A percentile compares a stretch with the other conserved stretches of the same genome.
These are phyloP conservation scores for Acanthamoeba royreba DNA, from an alignment of 208 protist genomes.

Conservation along the genomic window DNA sequence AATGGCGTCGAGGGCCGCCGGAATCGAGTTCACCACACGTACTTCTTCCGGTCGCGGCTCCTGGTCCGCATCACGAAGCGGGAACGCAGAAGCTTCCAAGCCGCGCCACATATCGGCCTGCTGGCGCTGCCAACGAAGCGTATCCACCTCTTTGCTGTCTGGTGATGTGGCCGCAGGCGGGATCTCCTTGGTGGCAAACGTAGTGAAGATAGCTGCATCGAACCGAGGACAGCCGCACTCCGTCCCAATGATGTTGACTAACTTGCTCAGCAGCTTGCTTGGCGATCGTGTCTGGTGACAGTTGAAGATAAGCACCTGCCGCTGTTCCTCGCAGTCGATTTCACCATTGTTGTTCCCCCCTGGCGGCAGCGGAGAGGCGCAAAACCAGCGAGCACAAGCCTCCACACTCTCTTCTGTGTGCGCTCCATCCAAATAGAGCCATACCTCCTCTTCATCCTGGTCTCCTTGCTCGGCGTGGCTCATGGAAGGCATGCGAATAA, in stretches of 20 bases:
- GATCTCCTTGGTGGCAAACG: neutral
- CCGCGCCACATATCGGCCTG: neutral
- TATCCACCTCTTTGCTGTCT: neutral
- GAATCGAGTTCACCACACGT: neutral
- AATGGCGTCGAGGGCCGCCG: neutral
- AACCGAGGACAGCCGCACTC: neutral
- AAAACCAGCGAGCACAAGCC: conserved; percentile 20
- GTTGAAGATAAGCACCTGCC: conserved; percentile 22
- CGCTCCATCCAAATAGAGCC: conserved; percentile 27
- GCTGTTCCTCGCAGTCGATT: too few species aligned
- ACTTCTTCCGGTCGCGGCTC: neutral
- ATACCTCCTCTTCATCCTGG: neutral
- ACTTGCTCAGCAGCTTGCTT: neutral
- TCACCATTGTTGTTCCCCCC: neutral
- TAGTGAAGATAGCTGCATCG: conserved; percentile 2
- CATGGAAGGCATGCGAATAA: neutral
- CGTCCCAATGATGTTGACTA: neutral
- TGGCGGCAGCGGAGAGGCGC: neutral
- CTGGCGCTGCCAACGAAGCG: neutral
- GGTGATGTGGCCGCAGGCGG: neutral
- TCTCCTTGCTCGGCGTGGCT: neutral
- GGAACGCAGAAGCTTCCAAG: neutral
- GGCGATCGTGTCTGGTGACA: neutral
- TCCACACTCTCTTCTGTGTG: conserved; percentile 46
- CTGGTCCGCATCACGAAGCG: too few species aligned